A percentile compares a stretch with the other conserved stretches of the same genome.
Conservation (phyloP, 129 eudicot genomes). For the Pulicaria dysenterica region DNA sequence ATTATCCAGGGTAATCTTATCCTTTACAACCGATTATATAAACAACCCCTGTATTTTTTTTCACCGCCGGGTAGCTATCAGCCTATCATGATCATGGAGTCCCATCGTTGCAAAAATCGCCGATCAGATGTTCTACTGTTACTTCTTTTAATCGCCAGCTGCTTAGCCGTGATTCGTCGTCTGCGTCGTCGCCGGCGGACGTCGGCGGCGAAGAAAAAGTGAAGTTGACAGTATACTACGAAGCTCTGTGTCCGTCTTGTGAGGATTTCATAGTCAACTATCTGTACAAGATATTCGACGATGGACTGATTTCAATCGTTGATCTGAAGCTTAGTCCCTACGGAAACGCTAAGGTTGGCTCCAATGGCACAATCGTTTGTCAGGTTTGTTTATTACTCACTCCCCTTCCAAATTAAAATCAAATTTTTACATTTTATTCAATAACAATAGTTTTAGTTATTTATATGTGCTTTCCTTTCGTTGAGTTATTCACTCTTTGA, state of each 20-base stretch:
- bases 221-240: conserved; percentile 55
- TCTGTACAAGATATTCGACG: conserved; percentile 51
- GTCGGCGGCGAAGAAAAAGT: conserved; percentile 43
- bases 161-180: conserved; percentile 8
- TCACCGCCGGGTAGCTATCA: not conserved
- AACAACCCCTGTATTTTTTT: not conserved
- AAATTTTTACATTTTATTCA: not conserved
- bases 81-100: no score
- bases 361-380: conserved; percentile 59
- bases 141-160: conserved; percentile 6
- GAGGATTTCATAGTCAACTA: conserved; percentile 56
- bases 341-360: conserved; percentile 59
- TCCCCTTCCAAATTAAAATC: no score
- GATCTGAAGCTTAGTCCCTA: conserved; percentile 72
- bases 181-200: not conserved
- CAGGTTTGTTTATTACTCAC: conserved; percentile 60
- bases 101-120: not conserved
- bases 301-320: conserved; percentile 48
- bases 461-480: not conserved
- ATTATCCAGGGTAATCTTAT: not conserved
- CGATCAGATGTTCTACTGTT: conserved; percentile 1
- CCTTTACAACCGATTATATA: not conserved
- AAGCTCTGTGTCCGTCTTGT: conserved; percentile 66
- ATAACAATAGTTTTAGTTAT: not conserved
- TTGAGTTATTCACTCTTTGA: not conserved